Evolutionary conservation across 768 basidiomycete genomes (phyloP), one percentile per base, ranked within the genome.

Genomic region (Termitomyces bulborhizus): DNA sequence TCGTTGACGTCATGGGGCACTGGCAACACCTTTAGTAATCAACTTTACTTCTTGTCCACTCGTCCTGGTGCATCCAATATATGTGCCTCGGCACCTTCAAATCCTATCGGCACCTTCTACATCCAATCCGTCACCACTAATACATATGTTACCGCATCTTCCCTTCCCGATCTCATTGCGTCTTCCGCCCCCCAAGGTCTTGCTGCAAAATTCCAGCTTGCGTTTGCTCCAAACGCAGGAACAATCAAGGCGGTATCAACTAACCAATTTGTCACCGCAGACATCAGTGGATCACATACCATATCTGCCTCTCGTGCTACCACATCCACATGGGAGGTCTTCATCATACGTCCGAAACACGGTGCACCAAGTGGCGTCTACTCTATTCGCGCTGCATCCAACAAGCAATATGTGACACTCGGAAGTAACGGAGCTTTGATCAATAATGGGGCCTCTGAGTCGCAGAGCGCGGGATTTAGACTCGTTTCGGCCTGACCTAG

Each of bases 11-110:
- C 53, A 3, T 72, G 71, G 71, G 71, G 71, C 16, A 60, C 63
- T 3, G 70, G 69, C 6, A 72, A 69, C 44, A 66, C 68, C 3
- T 68, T 65, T 51, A 67, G 66, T 45, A 68, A 67, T 51, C 66
- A 69, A 24, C 42, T 68, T 13, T 70, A 72, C 54, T 70, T 66
- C 56, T 54, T 72, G 41, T 61, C 69, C 42, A 72, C 71, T 41
- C 68, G 71, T 39, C 56, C 64, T 39, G 67, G 66, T 24, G 48
- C 67, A 9, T 58, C 58, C 34, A 66, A 68, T 11, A 61, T 71
- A 51, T 71, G 70, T 56, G 61, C 56, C n/a, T 49, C 69, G 2
- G 56, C 52, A 4, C 54, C 60, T 0, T 50, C 60, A 1, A 70
- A 70, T 52, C 70, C 70, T 16, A 50, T 61, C 9, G 70, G 70